Evolutionary conservation across 257 asterid genomes (phyloP).

Genomic region (Lycium ferocissimum): DNA sequence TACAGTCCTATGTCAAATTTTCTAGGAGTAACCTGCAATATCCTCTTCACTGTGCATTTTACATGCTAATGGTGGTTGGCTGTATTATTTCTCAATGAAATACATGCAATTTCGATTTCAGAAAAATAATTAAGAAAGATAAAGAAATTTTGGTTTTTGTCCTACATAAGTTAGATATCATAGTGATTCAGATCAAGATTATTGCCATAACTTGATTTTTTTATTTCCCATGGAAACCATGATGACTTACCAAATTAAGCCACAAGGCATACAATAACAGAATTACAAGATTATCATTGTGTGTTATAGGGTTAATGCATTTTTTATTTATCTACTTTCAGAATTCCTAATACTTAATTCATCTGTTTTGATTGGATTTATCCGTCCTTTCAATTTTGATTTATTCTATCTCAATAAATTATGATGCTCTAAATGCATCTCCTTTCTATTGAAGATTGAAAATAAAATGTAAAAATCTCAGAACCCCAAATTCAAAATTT

Average conservation of each 20-base stretch:
- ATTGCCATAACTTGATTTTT: not conserved
- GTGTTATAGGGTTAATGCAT: not conserved
- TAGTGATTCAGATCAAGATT: not conserved
- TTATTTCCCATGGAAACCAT: not conserved
- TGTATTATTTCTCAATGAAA: not conserved
- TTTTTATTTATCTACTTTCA: not conserved
- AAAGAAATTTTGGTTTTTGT: not conserved
- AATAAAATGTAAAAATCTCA: not conserved
- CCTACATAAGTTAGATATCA: not conserved
- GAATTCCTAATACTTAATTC: not conserved
- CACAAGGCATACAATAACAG: not conserved
- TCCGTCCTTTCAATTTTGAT: not conserved
- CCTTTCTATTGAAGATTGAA: not conserved
- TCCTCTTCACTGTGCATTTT: not conserved
- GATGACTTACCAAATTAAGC: not conserved
- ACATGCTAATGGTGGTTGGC: not conserved
- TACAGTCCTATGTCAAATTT: not conserved
- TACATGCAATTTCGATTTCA: not conserved
- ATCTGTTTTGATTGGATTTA: not conserved
- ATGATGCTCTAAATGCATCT: not conserved
- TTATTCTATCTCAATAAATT: not conserved
- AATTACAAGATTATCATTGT: not conserved
- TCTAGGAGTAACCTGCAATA: not conserved
- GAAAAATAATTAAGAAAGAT: slow-evolving; percentile 3
- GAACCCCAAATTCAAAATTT: not conserved